phyloP scores from a whole-genome alignment of 2,329 filamentous ascomycete species.

The Colletotrichum higginsianum region DNA sequence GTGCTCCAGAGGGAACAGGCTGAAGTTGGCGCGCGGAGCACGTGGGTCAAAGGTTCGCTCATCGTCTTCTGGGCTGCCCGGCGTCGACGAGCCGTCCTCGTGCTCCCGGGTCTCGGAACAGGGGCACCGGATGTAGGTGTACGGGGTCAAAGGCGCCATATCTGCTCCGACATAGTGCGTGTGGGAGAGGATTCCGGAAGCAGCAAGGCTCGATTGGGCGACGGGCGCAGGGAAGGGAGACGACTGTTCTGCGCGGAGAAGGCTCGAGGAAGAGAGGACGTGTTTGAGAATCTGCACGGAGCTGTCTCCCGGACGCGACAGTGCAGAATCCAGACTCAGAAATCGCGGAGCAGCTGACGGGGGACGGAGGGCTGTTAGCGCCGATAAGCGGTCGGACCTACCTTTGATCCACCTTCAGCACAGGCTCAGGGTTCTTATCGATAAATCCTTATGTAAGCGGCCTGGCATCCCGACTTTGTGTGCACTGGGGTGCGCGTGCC shows the following conservation, averaged over 20 bases:
- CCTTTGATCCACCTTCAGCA: constrained; percentile 20
- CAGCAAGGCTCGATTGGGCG: background rate
- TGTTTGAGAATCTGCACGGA: constrained; percentile 36
- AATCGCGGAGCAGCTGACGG: background rate
- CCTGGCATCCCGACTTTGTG: no score
- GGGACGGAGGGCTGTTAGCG: background rate
- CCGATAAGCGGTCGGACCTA: constrained; percentile 15
- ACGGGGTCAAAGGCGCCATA: constrained; percentile 70
- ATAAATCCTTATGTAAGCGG: constrained; percentile 26
- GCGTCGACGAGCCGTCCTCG: constrained; percentile 49
- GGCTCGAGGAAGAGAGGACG: background rate
- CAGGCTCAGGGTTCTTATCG: background rate
- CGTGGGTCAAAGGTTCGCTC: constrained; percentile 89
- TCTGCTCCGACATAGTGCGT: constrained; percentile 34
- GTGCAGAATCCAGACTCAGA: constrained; percentile 20
- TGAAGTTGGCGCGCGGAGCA: constrained; percentile 88
- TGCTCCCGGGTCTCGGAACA: constrained; percentile 65
- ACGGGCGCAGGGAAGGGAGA: background rate
- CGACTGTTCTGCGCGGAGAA: constrained; percentile 7
- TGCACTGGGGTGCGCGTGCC: no score
- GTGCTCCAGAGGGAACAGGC: constrained; percentile 92
- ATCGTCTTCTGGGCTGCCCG: constrained; percentile 73
- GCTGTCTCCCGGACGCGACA: constrained; percentile 30
- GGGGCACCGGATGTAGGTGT: constrained; percentile 78
- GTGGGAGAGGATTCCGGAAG: constrained; percentile 5